These are phyloP conservation scores for Nitzschia sp. DNA, from an alignment of 108 stramenopile genomes.

Conservation along the genomic window DNA sequence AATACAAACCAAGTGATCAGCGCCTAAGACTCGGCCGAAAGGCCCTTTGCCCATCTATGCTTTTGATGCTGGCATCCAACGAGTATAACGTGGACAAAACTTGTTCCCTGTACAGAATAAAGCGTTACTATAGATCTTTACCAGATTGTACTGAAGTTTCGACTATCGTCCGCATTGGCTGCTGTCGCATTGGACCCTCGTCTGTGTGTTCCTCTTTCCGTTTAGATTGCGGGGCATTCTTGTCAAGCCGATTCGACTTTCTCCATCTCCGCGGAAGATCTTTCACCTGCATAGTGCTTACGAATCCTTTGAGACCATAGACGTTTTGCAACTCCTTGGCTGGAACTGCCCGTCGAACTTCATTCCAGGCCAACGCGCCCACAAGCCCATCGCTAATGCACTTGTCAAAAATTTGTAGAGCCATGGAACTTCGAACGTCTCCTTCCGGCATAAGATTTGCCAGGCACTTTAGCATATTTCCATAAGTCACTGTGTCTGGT, in stretches of 20 bases:
- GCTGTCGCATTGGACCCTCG: slow-evolving; percentile 16
- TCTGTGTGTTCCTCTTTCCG: slow-evolving; percentile 8
- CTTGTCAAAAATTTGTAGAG: slow-evolving; percentile 46
- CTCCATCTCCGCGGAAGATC: slow-evolving; percentile 58
- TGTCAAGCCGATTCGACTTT: slow-evolving; percentile 13
- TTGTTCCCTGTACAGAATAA: too few relatives aligned
- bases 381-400: slow-evolving; percentile 66
- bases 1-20: too few relatives aligned
- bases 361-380: slow-evolving; percentile 61
- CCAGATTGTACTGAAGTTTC: slow-evolving; percentile 51
- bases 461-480: slow-evolving; percentile 60
- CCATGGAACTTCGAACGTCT: slow-evolving; percentile 48
- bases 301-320: slow-evolving; percentile 16
- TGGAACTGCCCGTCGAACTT: slow-evolving; percentile 53
- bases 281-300: slow-evolving; percentile 24
- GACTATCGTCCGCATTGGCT: slow-evolving; percentile 16
- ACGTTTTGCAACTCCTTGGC: slow-evolving; percentile 33
- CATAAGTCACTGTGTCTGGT: slow-evolving; percentile 70
- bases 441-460: slow-evolving; percentile 66
- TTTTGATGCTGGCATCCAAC: too few relatives aligned
- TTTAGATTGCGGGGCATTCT: slow-evolving; percentile 18
- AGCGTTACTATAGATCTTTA: slow-evolving; percentile 46
- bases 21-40: too few relatives aligned
- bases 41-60: too few relatives aligned
- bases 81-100: too few relatives aligned